Evolutionary conservation across 2,329 filamentous ascomycete species (phyloP).

Genomic region (Diaporthe nobilis): DNA sequence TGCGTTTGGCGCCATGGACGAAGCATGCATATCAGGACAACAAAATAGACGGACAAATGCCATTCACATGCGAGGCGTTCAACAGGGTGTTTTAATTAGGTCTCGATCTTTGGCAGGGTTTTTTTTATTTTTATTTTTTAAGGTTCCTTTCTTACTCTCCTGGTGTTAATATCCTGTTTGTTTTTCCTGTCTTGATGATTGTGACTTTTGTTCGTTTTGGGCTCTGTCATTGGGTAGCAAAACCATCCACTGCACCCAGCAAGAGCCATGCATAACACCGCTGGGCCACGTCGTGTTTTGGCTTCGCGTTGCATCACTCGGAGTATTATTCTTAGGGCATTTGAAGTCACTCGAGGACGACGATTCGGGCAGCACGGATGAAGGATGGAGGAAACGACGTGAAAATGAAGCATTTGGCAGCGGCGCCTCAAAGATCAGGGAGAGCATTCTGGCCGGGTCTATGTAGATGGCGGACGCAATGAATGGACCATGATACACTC

Average conservation of each 20-base stretch:
- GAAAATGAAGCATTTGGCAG: constrained; percentile 6
- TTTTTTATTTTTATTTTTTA: neutral
- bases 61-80: constrained; percentile 37
- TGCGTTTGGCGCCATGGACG: constrained; percentile 23
- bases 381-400: neutral
- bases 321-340: constrained; percentile 1
- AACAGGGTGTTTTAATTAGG: neutral
- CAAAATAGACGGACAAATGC: constrained; percentile 37
- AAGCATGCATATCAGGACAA: constrained; percentile 36
- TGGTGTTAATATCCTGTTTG: neutral
- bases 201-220: neutral
- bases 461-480: neutral
- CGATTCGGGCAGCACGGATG: neutral
- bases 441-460: neutral
- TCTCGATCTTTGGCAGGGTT: neutral
- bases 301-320: constrained; percentile 29
- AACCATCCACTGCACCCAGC: neutral
- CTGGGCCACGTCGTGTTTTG: neutral
- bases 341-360: neutral
- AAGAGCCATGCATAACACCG: neutral
- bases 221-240: neutral
- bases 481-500: constrained; percentile 15
- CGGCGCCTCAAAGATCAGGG: neutral
- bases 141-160: neutral
- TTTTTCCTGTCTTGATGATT: neutral